Conservation (phyloP, 768 basidiomycete genomes). For the Phanerochaete carnosa region DNA sequence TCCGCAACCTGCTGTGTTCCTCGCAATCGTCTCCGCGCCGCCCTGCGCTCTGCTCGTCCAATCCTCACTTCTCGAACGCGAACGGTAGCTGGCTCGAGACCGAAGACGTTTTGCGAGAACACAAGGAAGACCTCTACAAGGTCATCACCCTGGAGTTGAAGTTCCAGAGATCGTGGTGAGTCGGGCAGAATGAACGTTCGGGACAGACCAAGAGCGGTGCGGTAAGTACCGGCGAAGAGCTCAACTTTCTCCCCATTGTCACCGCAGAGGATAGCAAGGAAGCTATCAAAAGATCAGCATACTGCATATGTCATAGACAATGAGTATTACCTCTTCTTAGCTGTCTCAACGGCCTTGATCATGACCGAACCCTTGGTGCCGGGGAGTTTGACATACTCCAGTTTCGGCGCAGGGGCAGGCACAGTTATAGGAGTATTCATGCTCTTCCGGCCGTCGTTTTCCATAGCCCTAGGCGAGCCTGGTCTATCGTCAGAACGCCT, state of each 20-base stretch:
- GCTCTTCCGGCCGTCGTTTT: conserved; percentile 32
- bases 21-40: conserved; percentile 76
- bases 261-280: conserved; percentile 89
- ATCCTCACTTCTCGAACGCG: conserved; percentile 92
- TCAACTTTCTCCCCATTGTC: conserved; percentile 93
- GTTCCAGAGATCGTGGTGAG: conserved; percentile 81
- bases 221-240: conserved; percentile 86
- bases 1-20: conserved; percentile 54
- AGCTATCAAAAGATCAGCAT: conserved; percentile 41
- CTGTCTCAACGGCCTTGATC: conserved; percentile 86
- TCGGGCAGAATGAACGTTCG: conserved; percentile 91
- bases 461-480: conserved; percentile 33
- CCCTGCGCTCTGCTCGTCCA: conserved; percentile 82
- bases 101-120: conserved; percentile 89
- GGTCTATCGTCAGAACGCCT: conserved; percentile 59
- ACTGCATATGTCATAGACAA: conserved; percentile 1
- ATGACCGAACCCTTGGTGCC: conserved; percentile 84
- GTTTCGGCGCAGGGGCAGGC: conserved; percentile 71
- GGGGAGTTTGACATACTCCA: conserved; percentile 91
- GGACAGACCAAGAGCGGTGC: conserved; percentile 87
- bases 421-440: conserved; percentile 33
- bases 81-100: conserved; percentile 89
- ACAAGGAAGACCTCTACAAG: conserved; percentile 90
- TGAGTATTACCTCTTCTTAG: conserved; percentile 69
- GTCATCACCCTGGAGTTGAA: conserved; percentile 90